These are phyloP conservation scores for Colletotrichum zoysiae DNA, from an alignment of 2,329 filamentous ascomycete genomes.

Conservation along the genomic window DNA sequence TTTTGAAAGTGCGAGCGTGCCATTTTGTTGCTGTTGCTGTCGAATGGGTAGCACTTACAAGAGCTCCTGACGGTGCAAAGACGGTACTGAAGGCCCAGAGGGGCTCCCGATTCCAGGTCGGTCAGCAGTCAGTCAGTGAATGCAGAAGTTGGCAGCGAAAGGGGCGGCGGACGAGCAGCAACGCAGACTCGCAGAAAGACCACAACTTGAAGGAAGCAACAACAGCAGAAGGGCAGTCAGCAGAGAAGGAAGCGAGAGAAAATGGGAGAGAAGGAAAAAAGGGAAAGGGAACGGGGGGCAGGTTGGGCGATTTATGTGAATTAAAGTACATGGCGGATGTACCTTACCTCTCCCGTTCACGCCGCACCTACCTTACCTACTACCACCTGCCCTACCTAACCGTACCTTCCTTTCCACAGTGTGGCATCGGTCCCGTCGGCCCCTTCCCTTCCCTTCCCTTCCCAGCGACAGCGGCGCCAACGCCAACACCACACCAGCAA, in stretches of 20 bases:
- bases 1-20: not conserved
- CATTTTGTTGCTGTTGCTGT: not conserved
- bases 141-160: not conserved
- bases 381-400: not conserved
- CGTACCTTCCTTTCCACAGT: not conserved
- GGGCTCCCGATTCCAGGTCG: slow-evolving; percentile 23
- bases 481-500: not conserved
- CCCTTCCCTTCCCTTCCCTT: not conserved
- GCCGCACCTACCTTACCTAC: not conserved
- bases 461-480: not conserved
- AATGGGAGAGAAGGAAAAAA: slow-evolving; percentile 25
- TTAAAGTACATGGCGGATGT: slow-evolving; percentile 27
- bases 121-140: not conserved
- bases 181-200: slow-evolving; percentile 2
- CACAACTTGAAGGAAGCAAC: slow-evolving; percentile 8
- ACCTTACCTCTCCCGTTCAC: slow-evolving; percentile 10
- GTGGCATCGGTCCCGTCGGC: not conserved
- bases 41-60: slow-evolving; percentile 29
- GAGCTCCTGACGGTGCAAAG: slow-evolving; percentile 11
- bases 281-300: slow-evolving; percentile 35
- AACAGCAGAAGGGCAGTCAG: slow-evolving; percentile 30
- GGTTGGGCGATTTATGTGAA: slow-evolving; percentile 41
- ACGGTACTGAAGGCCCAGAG: slow-evolving; percentile 19
- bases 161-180: slow-evolving; percentile 3
- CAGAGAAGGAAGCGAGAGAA: slow-evolving; percentile 32